These are phyloP conservation scores for Cladosporium sp. DNA, from an alignment of 2,329 filamentous ascomycete genomes.

Conservation along the genomic window DNA sequence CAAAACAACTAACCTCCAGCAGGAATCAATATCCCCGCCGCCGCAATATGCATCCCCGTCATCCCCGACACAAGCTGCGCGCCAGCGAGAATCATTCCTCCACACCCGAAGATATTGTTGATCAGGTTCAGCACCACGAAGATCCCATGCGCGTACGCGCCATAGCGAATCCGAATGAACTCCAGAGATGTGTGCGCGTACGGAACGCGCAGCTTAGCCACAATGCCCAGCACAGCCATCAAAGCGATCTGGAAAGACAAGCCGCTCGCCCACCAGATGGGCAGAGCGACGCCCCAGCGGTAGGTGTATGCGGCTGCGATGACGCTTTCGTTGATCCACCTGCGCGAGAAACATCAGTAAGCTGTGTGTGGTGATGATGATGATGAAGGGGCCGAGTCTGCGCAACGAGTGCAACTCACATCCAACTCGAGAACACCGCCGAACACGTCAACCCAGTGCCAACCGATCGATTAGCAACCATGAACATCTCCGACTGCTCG, in stretches of 20 bases:
- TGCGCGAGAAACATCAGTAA: conserved; percentile 6
- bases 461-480: conserved; percentile 39
- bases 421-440: conserved; percentile 39
- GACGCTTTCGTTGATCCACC: conserved; percentile 50
- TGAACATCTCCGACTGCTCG: conserved; percentile 50
- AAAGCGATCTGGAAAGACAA: conserved; percentile 53
- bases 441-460: conserved; percentile 36
- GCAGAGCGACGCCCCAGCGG: conserved; percentile 32
- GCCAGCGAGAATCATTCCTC: conserved; percentile 36
- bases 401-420: conserved; percentile 22
- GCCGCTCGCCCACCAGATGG: conserved; percentile 42
- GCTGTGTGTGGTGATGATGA: background rate
- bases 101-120: conserved; percentile 44
- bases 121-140: conserved; percentile 35
- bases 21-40: conserved; percentile 50
- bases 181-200: conserved; percentile 56
- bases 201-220: conserved; percentile 53
- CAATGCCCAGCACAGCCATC: conserved; percentile 53
- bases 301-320: conserved; percentile 42
- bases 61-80: conserved; percentile 38
- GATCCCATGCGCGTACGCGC: conserved; percentile 30
- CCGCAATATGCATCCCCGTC: conserved; percentile 53
- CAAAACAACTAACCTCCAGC: conserved; percentile 41
- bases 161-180: conserved; percentile 47
- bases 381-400: background rate